These are phyloP conservation scores for Hyaloscypha bicolor DNA, from an alignment of 495 filamentous ascomycete genomes.

Conservation along the genomic window DNA sequence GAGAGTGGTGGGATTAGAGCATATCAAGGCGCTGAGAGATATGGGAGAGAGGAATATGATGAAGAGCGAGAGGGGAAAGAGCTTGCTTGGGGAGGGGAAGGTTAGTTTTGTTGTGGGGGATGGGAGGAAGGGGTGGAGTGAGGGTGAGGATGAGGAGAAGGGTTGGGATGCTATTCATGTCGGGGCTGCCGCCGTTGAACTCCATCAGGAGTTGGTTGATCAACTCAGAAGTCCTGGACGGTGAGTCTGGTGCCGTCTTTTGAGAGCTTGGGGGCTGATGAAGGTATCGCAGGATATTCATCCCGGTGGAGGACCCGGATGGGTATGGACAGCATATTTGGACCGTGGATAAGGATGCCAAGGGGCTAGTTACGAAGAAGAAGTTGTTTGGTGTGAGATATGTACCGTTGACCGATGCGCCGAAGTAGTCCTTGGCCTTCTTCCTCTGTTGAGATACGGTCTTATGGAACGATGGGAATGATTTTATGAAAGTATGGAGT, in stretches of 20 bases:
- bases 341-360: constrained; percentile 82
- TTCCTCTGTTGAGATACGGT: not conserved
- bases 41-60: constrained; percentile 73
- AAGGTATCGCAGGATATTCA: constrained; percentile 63
- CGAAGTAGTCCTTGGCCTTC: constrained; percentile 8
- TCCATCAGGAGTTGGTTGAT: constrained; percentile 73
- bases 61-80: constrained; percentile 67
- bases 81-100: constrained; percentile 57
- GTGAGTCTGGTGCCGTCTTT: constrained; percentile 22
- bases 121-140: constrained; percentile 75
- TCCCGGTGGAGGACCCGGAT: constrained; percentile 72
- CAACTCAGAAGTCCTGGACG: constrained; percentile 79
- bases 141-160: constrained; percentile 33
- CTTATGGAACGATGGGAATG: not conserved
- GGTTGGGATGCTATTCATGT: constrained; percentile 92
- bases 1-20: constrained; percentile 81
- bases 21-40: constrained; percentile 77
- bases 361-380: constrained; percentile 73
- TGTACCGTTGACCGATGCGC: constrained; percentile 91
- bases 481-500: not conserved
- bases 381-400: constrained; percentile 85
- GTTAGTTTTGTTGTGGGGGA: constrained; percentile 81
- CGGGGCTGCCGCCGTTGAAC: constrained; percentile 76
- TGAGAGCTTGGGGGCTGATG: not conserved
- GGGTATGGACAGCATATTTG: constrained; percentile 75